Percentiles rank a stretch among this genome's conserved stretches.
Evolutionary conservation across 1,284 basidiomycete genomes (phyloP).

Genomic region (Peniophora sp.): DNA sequence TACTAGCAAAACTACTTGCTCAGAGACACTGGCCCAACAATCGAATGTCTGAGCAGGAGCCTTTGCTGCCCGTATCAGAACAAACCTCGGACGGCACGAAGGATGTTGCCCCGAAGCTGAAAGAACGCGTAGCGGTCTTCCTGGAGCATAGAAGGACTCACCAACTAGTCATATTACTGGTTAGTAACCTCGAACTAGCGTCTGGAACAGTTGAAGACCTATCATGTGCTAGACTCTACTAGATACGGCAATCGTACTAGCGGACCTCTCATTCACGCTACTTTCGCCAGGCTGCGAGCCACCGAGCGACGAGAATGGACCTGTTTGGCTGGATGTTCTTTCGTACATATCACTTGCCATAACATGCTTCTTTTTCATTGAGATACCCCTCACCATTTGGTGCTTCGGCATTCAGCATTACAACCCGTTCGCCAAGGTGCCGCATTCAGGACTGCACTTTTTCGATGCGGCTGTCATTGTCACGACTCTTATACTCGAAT

Average conservation of each 20-base stretch:
- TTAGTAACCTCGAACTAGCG: too few relatives aligned
- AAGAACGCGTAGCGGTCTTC: slow-evolving; percentile 32
- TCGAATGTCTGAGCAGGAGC: slow-evolving; percentile 43
- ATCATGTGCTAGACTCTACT: slow-evolving; percentile 41
- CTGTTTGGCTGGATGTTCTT: slow-evolving; percentile 56
- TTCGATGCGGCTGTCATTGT: slow-evolving; percentile 69
- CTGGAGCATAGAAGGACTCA: slow-evolving; percentile 52
- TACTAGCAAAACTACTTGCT: too few relatives aligned
- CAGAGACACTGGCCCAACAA: background rate
- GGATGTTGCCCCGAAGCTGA: slow-evolving; percentile 17
- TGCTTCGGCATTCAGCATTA: slow-evolving; percentile 52
- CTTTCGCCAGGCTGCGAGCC: slow-evolving; percentile 44
- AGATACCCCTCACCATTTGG: slow-evolving; percentile 66
- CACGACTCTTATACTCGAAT: slow-evolving; percentile 65
- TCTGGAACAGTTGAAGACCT: too few relatives aligned
- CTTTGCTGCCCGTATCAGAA: slow-evolving; percentile 35
- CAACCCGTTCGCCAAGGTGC: slow-evolving; percentile 43
- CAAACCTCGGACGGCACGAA: background rate
- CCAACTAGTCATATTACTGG: slow-evolving; percentile 54
- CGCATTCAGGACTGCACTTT: slow-evolving; percentile 54
- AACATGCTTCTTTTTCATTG: slow-evolving; percentile 63
- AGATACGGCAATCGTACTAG: slow-evolving; percentile 59
- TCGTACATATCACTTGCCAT: slow-evolving; percentile 58
- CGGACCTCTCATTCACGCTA: slow-evolving; percentile 62
- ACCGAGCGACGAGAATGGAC: slow-evolving; percentile 32